phyloP scores from a whole-genome alignment of 1,284 basidiomycete genomes.

The Paramarasmius palmivorus region DNA sequence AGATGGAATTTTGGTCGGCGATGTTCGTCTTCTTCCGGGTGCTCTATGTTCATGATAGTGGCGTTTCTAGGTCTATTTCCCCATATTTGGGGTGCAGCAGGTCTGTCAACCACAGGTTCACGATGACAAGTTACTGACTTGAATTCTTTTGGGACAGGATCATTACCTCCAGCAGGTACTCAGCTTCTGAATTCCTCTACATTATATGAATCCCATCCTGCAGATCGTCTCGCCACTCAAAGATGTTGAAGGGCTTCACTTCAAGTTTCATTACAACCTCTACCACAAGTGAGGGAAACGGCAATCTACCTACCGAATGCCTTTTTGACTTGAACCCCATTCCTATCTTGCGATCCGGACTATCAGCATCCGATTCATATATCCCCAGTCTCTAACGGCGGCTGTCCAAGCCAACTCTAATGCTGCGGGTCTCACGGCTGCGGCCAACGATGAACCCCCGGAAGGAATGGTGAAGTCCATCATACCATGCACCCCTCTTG shows the following conservation, averaged over 20 bases:
- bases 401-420: constrained; percentile 31
- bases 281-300: constrained; percentile 84
- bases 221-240: constrained; percentile 94
- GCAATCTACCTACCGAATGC: constrained; percentile 1
- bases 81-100: constrained; percentile 86
- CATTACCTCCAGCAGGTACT: constrained; percentile 91
- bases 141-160: constrained; percentile 56
- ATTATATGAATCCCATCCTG: neutral
- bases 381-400: constrained; percentile 62
- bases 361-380: constrained; percentile 74
- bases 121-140: constrained; percentile 6
- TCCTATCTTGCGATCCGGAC: neutral
- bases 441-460: constrained; percentile 65
- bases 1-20: constrained; percentile 92
- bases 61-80: constrained; percentile 88
- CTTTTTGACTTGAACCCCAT: no score
- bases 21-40: neutral
- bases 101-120: constrained; percentile 39
- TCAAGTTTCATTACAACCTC: constrained; percentile 95
- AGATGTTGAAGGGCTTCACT: constrained; percentile 96
- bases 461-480: constrained; percentile 89
- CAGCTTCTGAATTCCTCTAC: neutral
- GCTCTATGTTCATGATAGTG: neutral
- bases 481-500: constrained; percentile 95
- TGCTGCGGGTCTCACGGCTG: constrained; percentile 30